Conservation (phyloP, 805 yeast genomes). For the Metschnikowia drakensbergensis region DNA sequence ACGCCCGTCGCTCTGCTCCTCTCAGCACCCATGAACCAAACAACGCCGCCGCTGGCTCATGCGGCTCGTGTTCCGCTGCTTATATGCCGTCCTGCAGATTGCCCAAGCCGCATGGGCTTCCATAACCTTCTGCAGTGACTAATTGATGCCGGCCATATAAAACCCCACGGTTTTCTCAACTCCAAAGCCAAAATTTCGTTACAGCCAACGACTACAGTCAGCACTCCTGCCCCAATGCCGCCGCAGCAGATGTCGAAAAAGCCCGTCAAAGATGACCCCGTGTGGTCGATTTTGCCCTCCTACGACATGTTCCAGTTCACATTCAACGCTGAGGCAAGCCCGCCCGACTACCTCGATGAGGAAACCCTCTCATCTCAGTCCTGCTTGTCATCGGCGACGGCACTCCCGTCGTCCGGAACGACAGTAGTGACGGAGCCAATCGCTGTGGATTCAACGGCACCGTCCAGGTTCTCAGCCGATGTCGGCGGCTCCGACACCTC, state of each 20-base stretch:
- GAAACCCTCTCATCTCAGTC: conserved; percentile 3
- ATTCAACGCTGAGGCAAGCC: conserved; percentile 11
- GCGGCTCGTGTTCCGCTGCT: no score
- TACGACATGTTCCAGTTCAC: conserved; percentile 32
- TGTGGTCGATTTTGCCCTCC: conserved; percentile 40
- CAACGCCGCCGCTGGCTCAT: no score
- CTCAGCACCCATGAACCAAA: no score
- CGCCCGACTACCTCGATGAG: conserved; percentile 17
- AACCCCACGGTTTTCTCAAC: no score
- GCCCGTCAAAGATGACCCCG: conserved; percentile 21
- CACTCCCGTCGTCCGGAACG: neutral
- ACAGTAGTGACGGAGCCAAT: neutral
- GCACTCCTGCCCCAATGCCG: no score
- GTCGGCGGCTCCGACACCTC: neutral
- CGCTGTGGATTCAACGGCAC: neutral
- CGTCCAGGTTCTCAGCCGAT: neutral
- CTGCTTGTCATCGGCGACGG: neutral
- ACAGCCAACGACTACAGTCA: no score
- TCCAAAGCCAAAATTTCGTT: no score
- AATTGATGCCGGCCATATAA: no score
- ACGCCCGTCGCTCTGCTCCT: no score
- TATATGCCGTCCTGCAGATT: no score
- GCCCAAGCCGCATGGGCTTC: no score
- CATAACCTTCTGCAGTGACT: no score
- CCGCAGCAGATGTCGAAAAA: neutral